Base-by-base conservation (phyloP, 768 basidiomycete species). In the Hericium rajendrae region DNA sequence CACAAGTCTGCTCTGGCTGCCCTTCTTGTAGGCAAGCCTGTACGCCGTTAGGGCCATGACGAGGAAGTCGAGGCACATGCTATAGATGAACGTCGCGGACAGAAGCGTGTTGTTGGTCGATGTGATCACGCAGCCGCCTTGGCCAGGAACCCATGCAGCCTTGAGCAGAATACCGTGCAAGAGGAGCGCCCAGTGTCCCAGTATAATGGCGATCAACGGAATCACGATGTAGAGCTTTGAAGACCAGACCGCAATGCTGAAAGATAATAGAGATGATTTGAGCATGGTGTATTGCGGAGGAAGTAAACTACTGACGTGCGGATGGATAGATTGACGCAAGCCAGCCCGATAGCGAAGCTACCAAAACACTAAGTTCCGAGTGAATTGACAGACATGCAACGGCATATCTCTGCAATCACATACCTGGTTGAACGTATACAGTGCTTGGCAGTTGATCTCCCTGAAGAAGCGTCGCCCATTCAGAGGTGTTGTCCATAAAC, bases 101-200 rank as follows among this genome's bases (percentile, higher is more conserved):
- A 88, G 76, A 53, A 86, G 69, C 9, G 67, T 80, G 67, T 81
- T 88, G 65, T 84, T 79, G 6, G 85, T 84, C 32, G 77, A 64
- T 1, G 75, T 73, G 56, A 88, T 85, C 2, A 72, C 71, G 65
- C 86, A 88, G 0, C 76, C 74, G 0, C 76, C 74, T 24, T 74
- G 72, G 2, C 67, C 73, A 9, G 75, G 72, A n/a, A 71, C 38
- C 84, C 84, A 88, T 3, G 57, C 53, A 0, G 82, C 83, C 49
- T 75, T 81, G 15, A 88, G 67, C n/a, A 81, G 74, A 5, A 85
- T 62, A 76, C 84, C 84, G 70, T 86, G 85, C 20, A 87, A 70
- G 58, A 87, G 80, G 49, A 87, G 68, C 0, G 82, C 81, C 85
- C 85, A 87, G 60, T 86, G 85, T 1, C 85, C 85, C 12, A 86